These are phyloP conservation scores for Diaporthe citriasiana DNA, from an alignment of 2,329 filamentous ascomycete species.

Conservation along the genomic window DNA sequence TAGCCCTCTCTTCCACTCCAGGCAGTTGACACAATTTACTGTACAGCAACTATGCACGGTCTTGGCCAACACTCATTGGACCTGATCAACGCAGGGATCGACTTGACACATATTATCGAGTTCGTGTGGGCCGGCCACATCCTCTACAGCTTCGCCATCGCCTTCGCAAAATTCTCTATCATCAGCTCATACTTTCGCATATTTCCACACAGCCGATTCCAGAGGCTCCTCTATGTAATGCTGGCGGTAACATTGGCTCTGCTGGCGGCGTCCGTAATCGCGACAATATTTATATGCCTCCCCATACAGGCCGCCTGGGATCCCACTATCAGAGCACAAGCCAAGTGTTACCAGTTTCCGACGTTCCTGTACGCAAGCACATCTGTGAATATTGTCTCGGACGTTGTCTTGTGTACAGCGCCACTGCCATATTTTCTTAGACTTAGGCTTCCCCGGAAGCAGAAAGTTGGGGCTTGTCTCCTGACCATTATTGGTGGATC, in stretches of 20 bases:
- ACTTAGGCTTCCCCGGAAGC: conserved; percentile 31
- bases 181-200: conserved; percentile 38
- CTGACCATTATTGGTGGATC: conserved; percentile 35
- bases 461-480: conserved; percentile 32
- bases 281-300: conserved; percentile 22
- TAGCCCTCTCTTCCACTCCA: background rate
- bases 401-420: conserved; percentile 29
- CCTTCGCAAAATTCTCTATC: conserved; percentile 37
- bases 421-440: conserved; percentile 36
- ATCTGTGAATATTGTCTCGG: conserved; percentile 22
- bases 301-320: conserved; percentile 37
- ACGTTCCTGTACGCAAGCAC: conserved; percentile 29
- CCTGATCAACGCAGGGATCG: conserved; percentile 15
- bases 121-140: conserved; percentile 31
- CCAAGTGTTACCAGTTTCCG: conserved; percentile 31
- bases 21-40: background rate
- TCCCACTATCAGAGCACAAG: conserved; percentile 18
- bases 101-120: conserved; percentile 27
- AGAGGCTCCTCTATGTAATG: conserved; percentile 25
- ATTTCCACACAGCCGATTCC: conserved; percentile 19
- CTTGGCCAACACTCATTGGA: conserved; percentile 32
- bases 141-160: conserved; percentile 37
- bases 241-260: conserved; percentile 31
- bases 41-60: conserved; percentile 26
- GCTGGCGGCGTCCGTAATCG: conserved; percentile 12